Conservation (phyloP, 1,284 basidiomycete genomes). For the Erythrobasidium hasegawianum region DNA sequence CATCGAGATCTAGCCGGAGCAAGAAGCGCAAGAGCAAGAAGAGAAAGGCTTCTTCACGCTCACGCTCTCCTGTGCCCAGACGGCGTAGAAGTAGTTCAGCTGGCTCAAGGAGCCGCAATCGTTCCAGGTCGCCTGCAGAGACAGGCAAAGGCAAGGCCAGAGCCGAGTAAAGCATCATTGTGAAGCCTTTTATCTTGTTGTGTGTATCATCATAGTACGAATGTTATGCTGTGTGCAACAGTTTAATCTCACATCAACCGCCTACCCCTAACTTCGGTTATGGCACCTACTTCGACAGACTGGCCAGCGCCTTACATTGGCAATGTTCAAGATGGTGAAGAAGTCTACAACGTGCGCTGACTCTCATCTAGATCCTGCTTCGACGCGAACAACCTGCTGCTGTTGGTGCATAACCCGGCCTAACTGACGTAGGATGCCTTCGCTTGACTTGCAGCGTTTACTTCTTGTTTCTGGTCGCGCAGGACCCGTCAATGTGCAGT, state of each 20-base stretch:
- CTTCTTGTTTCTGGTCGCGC: slow-evolving; percentile 23
- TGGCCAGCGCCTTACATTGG: slow-evolving; percentile 32
- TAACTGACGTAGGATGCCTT: not conserved
- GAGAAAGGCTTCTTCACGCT: slow-evolving; percentile 9
- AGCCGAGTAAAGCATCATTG: not conserved
- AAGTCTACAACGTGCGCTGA: slow-evolving; percentile 24
- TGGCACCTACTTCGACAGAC: slow-evolving; percentile 18
- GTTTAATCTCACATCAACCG: not conserved
- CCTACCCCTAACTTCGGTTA: not conserved
- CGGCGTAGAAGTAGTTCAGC: not conserved
- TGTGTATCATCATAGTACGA: not conserved
- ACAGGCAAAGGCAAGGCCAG: not conserved
- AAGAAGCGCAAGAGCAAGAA: not conserved
- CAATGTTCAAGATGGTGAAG: slow-evolving; percentile 26
- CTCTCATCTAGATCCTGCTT: too few species aligned
- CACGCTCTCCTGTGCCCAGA: slow-evolving; percentile 1
- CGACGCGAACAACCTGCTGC: too few species aligned
- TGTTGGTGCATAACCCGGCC: not conserved
- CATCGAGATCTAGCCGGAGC: not conserved
- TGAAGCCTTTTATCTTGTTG: not conserved
- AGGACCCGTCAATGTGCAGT: slow-evolving; percentile 11
- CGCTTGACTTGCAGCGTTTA: slow-evolving; percentile 8
- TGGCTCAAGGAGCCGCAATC: not conserved
- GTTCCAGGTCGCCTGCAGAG: slow-evolving; percentile 11
- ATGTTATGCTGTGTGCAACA: not conserved